Evolutionary conservation across 2,329 filamentous ascomycete species (phyloP).

Genomic region (Magnaporthiopsis poae): DNA sequence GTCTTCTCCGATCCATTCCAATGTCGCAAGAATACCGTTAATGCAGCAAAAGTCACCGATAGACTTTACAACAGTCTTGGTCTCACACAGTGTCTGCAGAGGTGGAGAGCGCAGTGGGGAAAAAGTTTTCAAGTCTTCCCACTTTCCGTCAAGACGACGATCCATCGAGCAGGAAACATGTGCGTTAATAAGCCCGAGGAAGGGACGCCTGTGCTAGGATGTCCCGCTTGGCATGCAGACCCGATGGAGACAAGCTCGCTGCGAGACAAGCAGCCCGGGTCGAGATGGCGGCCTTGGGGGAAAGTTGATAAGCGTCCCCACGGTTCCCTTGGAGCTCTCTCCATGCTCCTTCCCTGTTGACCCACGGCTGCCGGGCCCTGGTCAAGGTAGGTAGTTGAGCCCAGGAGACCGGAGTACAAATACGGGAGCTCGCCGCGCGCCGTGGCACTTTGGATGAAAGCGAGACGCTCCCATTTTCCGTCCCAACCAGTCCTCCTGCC

Average conservation of each 20-base stretch:
- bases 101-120: background rate
- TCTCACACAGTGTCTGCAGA: background rate
- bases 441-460: background rate
- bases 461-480: background rate
- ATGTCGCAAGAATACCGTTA: no score
- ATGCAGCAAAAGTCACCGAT: background rate
- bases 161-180: background rate
- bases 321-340: background rate
- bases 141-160: background rate
- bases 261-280: background rate
- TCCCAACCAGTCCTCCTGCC: background rate
- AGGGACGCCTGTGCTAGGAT: background rate
- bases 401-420: background rate
- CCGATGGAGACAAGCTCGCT: background rate
- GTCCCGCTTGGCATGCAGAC: background rate
- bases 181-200: conserved; percentile 1
- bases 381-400: background rate
- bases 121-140: background rate
- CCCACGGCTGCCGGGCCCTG: no score
- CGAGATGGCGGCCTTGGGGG: background rate
- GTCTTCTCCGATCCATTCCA: no score
- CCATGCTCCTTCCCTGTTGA: background rate
- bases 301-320: background rate
- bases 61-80: background rate
- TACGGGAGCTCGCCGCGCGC: background rate